Base-by-base conservation (phyloP, 176 grass and related monocot genomes). In the Eleusine indica region DNA sequence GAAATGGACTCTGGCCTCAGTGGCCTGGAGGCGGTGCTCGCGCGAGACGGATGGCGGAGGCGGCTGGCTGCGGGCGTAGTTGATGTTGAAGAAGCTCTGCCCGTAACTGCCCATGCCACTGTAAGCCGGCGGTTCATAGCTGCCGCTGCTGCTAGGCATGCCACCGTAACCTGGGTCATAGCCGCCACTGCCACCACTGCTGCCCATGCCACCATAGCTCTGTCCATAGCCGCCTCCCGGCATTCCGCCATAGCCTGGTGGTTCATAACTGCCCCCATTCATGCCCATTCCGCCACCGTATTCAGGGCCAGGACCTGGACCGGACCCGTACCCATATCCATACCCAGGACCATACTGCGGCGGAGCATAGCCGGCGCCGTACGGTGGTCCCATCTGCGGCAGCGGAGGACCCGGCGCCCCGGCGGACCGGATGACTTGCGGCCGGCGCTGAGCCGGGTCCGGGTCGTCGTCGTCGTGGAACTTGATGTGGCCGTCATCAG, bases 71-170 rank as follows among this genome's bases (percentile, higher is more conserved):
- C 86, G 86, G 0, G 91, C 94, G 16, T 93, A 93, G 54, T 73
- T 88, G 47, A 96, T 88, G 83, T 93, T 91, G 84, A 86, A 92
- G 86, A 88, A 88, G 72, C 81, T 88, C 73, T 84, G 82, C 21
- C 82, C 89, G 12, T 87, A 84, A 67, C 67, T 32, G 3, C 84
- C 80, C 61, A 90, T 83, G 61, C 80, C 84, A 4, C 75, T 75
- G 4, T 90, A 90, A 22, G 46, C 69, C 0, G 60, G 68, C 0
- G 61, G 80, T 5, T 82, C 88, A n/a, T 89, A 89, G 65, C 40
- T 29, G 5, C 83, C 51, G 4, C 68, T 21, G 7, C 53, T 77
- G 10, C 71, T 68, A 3, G 72, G 83, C 66, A 77, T 73, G 58
- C 68, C 79, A 6, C 68, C 73, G 1, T 86, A 90, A 22, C 58